Evolutionary conservation across 1,284 basidiomycete species (phyloP).

Genomic region (Tilletia indica): DNA sequence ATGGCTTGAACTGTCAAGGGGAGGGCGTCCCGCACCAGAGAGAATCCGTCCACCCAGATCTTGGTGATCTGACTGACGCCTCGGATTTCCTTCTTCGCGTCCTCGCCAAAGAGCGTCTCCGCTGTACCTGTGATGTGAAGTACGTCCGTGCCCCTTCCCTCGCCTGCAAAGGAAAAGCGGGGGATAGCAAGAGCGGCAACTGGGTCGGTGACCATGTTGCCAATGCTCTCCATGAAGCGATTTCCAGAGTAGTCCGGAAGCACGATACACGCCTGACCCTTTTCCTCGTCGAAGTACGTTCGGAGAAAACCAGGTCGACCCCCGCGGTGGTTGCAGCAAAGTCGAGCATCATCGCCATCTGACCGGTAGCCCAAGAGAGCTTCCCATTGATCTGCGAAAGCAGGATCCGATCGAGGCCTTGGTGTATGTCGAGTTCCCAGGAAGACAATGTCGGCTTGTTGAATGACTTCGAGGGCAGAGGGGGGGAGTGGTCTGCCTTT

Average conservation of each 20-base stretch:
- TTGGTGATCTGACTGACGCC: slow-evolving; percentile 17
- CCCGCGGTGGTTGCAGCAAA: slow-evolving; percentile 25
- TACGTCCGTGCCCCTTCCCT: neutral
- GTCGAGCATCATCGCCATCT: slow-evolving; percentile 11
- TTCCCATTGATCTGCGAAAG: neutral
- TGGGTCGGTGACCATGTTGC: slow-evolving; percentile 24
- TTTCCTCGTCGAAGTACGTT: slow-evolving; percentile 20
- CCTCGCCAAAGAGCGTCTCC: slow-evolving; percentile 22
- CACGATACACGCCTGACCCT: slow-evolving; percentile 17
- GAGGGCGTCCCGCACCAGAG: neutral
- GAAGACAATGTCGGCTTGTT: slow-evolving; percentile 19
- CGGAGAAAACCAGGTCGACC: slow-evolving; percentile 22
- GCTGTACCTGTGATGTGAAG: slow-evolving; percentile 22
- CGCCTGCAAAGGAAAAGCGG: neutral
- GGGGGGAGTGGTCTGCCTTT: slow-evolving; percentile 10
- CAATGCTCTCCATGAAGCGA: slow-evolving; percentile 24
- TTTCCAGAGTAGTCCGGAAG: slow-evolving; percentile 26
- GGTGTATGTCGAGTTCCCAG: slow-evolving; percentile 20
- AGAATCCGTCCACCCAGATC: slow-evolving; percentile 21
- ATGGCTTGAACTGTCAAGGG: slow-evolving; percentile 15
- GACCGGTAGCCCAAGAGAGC: neutral
- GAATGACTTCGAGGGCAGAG: slow-evolving; percentile 12
- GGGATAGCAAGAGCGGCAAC: slow-evolving; percentile 25
- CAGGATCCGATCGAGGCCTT: neutral
- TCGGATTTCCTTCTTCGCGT: slow-evolving; percentile 17